Evolutionary conservation across 2,329 filamentous ascomycete species (phyloP).

Genomic region (Bipolaris zeicola): DNA sequence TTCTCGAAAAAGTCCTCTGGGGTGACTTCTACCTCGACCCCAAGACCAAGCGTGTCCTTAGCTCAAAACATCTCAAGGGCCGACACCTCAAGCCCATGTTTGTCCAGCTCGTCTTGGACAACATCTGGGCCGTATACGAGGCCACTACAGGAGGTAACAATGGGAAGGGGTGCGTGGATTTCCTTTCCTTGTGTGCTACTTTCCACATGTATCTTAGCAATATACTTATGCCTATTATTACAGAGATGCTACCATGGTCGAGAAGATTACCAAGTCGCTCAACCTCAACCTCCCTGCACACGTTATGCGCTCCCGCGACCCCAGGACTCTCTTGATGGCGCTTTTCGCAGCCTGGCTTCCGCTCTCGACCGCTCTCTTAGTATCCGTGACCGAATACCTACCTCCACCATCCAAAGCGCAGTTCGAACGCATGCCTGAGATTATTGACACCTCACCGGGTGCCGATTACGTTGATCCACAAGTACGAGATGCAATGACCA

Average conservation of each 20-base stretch:
- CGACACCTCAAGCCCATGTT: constrained; percentile 94
- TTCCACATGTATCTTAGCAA: constrained; percentile 45
- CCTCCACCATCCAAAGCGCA: constrained; percentile 85
- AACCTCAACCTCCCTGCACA: constrained; percentile 84
- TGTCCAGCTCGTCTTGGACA: constrained; percentile 92
- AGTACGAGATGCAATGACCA: constrained; percentile 79
- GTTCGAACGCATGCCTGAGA: constrained; percentile 74
- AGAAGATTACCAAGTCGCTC: constrained; percentile 94
- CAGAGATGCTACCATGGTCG: constrained; percentile 77
- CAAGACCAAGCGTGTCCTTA: constrained; percentile 92
- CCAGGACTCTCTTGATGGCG: constrained; percentile 80
- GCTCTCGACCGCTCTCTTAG: constrained; percentile 86
- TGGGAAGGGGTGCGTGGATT: constrained; percentile 72
- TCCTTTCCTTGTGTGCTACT: constrained; percentile 41
- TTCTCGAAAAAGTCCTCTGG: constrained; percentile 94
- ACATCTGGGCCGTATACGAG: constrained; percentile 94
- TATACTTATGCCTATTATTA: constrained; percentile 48
- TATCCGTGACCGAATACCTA: constrained; percentile 91
- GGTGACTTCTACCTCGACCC: constrained; percentile 96
- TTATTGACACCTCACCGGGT: constrained; percentile 82
- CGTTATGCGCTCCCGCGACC: constrained; percentile 80
- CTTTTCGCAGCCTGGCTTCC: constrained; percentile 91
- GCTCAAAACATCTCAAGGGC: constrained; percentile 90
- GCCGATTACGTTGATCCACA: constrained; percentile 69
- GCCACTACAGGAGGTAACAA: constrained; percentile 83